Conservation (phyloP, 2,329 filamentous ascomycete genomes). For the Zopfia rhizophila region DNA sequence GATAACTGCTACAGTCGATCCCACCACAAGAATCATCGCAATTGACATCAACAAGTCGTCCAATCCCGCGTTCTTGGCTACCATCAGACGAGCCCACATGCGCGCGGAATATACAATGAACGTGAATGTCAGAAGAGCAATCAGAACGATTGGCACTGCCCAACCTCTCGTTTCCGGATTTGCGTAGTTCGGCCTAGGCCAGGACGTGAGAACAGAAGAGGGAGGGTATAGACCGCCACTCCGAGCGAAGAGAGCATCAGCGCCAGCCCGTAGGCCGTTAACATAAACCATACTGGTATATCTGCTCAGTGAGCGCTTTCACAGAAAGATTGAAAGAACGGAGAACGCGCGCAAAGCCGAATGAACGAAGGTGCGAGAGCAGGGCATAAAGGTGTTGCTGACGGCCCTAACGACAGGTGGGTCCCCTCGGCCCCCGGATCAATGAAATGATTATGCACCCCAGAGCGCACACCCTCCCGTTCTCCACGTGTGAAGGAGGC, state of each 20-base stretch:
- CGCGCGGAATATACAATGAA: slow-evolving; percentile 22
- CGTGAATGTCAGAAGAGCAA: slow-evolving; percentile 22
- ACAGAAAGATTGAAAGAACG: too few species aligned
- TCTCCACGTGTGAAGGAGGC: too few species aligned
- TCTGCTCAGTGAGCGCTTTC: too few species aligned
- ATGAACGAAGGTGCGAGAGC: too few species aligned
- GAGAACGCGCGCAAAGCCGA: too few species aligned
- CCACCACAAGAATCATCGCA: slow-evolving; percentile 25
- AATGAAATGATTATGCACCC: too few species aligned
- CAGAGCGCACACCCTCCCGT: too few species aligned
- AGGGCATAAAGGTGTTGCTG: too few species aligned
- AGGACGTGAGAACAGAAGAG: slow-evolving; percentile 49
- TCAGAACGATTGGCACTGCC: slow-evolving; percentile 17
- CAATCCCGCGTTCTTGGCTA: slow-evolving; percentile 20
- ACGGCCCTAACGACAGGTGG: too few species aligned
- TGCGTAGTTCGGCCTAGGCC: slow-evolving; percentile 21
- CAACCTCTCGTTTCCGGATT: slow-evolving; percentile 18
- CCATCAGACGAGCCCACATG: slow-evolving; percentile 24
- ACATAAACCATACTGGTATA: too few species aligned
- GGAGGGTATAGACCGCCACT: slow-evolving; percentile 50
- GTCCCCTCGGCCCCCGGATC: too few species aligned
- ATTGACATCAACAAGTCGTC: slow-evolving; percentile 32
- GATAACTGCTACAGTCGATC: not conserved
- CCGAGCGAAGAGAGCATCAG: slow-evolving; percentile 29
- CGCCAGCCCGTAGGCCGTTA: slow-evolving; percentile 9